Conservation (phyloP, 2,329 filamentous ascomycete species). For the Colletotrichum siamense region DNA sequence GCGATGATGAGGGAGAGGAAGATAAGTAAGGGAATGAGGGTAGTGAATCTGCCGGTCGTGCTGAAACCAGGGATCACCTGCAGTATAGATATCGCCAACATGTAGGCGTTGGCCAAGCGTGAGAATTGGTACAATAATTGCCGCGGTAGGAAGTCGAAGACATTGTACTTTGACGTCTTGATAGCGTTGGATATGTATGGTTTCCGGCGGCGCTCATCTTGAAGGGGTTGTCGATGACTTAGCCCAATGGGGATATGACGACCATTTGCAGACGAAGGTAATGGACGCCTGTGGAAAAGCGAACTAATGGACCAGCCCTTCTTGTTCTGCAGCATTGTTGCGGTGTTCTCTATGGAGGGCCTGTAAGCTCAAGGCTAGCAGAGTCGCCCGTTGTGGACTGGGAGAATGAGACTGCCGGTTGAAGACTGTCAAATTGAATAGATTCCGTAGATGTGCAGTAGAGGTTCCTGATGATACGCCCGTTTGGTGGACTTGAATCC, state of each 20-base stretch:
- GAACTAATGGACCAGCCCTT: background rate
- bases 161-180: conserved; percentile 81
- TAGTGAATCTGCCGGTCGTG: conserved; percentile 78
- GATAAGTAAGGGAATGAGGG: conserved; percentile 74
- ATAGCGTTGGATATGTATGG: conserved; percentile 67
- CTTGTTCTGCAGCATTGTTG: background rate
- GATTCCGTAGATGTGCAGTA: background rate
- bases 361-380: background rate
- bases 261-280: conserved; percentile 76
- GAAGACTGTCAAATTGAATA: background rate
- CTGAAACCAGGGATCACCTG: conserved; percentile 80
- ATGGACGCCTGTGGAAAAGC: conserved; percentile 21
- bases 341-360: background rate
- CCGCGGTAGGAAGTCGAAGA: conserved; percentile 86
- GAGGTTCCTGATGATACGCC: background rate
- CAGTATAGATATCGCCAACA: conserved; percentile 81
- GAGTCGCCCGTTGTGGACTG: rapidly evolving
- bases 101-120: conserved; percentile 86
- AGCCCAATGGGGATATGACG: conserved; percentile 50
- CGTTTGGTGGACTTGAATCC: background rate
- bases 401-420: background rate
- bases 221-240: conserved; percentile 42
- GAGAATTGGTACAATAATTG: conserved; percentile 87
- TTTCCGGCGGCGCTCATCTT: conserved; percentile 51
- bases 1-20: conserved; percentile 81